Conservation (phyloP, 2,329 filamentous ascomycete species). For the Ophiocordyceps camponoti-saundersi region DNA sequence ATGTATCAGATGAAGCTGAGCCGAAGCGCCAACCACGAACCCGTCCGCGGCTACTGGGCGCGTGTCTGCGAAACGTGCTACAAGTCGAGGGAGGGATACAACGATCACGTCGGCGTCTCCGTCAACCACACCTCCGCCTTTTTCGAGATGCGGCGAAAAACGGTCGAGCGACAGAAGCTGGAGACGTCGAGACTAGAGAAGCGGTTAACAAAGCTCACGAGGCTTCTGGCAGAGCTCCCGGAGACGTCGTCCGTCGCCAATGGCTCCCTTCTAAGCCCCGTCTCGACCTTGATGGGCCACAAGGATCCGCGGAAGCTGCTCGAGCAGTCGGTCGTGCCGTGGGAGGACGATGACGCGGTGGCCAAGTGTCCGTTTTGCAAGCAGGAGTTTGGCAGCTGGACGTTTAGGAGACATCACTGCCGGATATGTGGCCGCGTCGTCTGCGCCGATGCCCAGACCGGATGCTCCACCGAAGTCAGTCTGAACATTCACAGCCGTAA, state of each 20-base stretch:
- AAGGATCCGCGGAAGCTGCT: conserved; percentile 63
- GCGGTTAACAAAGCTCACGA: conserved; percentile 75
- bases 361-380: conserved; percentile 81
- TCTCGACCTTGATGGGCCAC: conserved; percentile 45
- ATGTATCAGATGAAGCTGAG: conserved; percentile 99
- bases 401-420: conserved; percentile 87
- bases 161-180: conserved; percentile 68
- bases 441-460: conserved; percentile 72
- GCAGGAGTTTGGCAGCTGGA: conserved; percentile 87
- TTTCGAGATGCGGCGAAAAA: conserved; percentile 51
- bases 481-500: conserved; percentile 50
- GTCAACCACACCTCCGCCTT: conserved; percentile 62
- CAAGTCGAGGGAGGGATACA: conserved; percentile 90
- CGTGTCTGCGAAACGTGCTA: conserved; percentile 98
- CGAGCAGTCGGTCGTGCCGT: conserved; percentile 84
- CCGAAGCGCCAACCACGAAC: conserved; percentile 74
- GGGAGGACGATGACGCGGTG: conserved; percentile 82
- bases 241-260: conserved; percentile 37
- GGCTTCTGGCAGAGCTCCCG: conserved; percentile 60
- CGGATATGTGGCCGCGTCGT: conserved; percentile 85
- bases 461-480: conserved; percentile 70
- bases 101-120: conserved; percentile 61
- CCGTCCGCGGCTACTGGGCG: conserved; percentile 80
- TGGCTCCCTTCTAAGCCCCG: conserved; percentile 39
- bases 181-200: conserved; percentile 87